Conservation (phyloP, 805 yeast genomes). For the Candida anglica region DNA sequence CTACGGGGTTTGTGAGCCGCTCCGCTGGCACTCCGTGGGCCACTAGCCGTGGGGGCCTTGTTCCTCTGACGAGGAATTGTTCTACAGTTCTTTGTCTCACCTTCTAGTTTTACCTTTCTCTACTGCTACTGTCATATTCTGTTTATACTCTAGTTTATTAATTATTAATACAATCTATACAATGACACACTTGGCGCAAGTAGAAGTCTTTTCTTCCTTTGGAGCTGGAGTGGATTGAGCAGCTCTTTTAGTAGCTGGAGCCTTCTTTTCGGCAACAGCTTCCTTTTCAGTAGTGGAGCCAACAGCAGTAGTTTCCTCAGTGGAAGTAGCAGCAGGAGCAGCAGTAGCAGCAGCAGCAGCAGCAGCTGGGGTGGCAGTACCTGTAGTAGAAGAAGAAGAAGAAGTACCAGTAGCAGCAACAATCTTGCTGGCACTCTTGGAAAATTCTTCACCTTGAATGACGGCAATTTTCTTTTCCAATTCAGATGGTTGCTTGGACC, state of each 20-base stretch:
- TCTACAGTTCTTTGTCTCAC: too few relatives aligned
- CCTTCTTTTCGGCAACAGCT: neutral
- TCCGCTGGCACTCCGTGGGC: too few relatives aligned
- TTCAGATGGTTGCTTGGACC: conserved; percentile 13
- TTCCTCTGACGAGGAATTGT: neutral
- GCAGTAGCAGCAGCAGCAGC: conserved; percentile 4
- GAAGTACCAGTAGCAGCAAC: conserved; percentile 7
- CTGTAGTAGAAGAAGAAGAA: conserved; percentile 1
- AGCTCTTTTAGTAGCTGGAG: conserved; percentile 5
- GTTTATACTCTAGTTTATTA: neutral
- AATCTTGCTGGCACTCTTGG: conserved; percentile 14
- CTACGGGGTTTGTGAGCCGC: too few relatives aligned
- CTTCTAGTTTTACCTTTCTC: neutral
- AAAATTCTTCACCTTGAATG: conserved; percentile 17
- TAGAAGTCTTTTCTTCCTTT: conserved; percentile 1
- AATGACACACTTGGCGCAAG: conserved; percentile 4
- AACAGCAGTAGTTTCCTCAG: too few relatives aligned
- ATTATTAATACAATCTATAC: neutral
- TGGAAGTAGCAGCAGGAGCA: neutral
- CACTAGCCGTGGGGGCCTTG: neutral
- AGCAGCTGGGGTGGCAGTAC: conserved; percentile 4
- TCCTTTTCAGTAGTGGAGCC: neutral
- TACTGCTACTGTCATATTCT: neutral
- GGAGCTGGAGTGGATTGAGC: conserved; percentile 3
- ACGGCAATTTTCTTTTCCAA: conserved; percentile 18